Evolutionary conservation across 164 flowering plant species (phyloP).

Genomic region (Vitis cinerea): DNA sequence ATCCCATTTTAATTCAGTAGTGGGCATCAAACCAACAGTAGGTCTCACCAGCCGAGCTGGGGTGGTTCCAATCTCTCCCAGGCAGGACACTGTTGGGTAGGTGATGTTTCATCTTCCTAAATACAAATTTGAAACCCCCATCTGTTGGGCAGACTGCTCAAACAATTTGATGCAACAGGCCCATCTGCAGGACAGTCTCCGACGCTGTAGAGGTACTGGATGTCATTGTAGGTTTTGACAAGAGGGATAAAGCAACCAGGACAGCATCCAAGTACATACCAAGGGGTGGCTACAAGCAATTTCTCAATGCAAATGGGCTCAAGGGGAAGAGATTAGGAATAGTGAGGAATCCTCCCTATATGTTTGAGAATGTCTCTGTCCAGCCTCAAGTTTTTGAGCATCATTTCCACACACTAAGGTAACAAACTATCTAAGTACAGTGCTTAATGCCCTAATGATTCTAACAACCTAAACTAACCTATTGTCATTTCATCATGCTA

Average conservation of each 20-base stretch:
- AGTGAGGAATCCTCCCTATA: constrained; percentile 13
- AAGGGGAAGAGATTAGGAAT: constrained; percentile 26
- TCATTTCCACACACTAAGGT: constrained; percentile 15
- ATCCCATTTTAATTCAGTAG: constrained; percentile 45
- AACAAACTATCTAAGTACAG: no score
- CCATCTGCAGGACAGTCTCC: constrained; percentile 26
- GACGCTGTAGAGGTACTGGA: constrained; percentile 27
- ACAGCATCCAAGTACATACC: constrained; percentile 23
- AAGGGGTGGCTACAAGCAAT: constrained; percentile 23
- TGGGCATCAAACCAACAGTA: constrained; percentile 70
- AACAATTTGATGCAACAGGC: constrained; percentile 5
- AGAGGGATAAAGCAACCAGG: constrained; percentile 14
- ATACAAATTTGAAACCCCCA: not conserved
- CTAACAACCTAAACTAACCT: not conserved
- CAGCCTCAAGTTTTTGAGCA: constrained; percentile 6
- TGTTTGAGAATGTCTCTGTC: not conserved
- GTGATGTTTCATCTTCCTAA: not conserved
- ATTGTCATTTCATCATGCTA: not conserved
- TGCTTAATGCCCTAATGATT: no score
- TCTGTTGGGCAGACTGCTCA: no score
- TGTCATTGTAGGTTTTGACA: constrained; percentile 24
- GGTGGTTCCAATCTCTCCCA: constrained; percentile 52
- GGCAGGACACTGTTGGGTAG: constrained; percentile 69
- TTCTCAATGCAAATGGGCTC: constrained; percentile 21
- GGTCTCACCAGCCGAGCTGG: constrained; percentile 75